phyloP scores from a whole-genome alignment of 202 grass and related monocot genomes.

The Schoenoplectus triqueter region DNA sequence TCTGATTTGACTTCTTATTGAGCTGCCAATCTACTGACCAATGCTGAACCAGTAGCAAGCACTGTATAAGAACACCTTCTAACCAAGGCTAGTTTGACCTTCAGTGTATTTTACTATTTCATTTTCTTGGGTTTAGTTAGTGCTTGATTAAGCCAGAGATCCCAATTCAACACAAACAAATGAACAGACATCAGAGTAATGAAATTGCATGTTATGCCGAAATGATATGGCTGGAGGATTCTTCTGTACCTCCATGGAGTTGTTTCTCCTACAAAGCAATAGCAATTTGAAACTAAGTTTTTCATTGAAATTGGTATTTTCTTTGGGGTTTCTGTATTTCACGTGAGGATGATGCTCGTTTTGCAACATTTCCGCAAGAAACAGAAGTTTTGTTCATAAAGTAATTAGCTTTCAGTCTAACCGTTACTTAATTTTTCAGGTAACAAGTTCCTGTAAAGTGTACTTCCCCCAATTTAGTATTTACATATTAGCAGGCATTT shows the following conservation, averaged over 20 bases:
- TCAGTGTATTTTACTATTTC: constrained; percentile 17
- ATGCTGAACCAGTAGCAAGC: neutral
- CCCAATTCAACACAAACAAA: neutral
- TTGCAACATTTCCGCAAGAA: neutral
- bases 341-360: neutral
- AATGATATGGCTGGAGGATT: neutral
- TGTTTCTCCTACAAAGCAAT: constrained; percentile 2
- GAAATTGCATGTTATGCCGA: neutral
- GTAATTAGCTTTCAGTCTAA: neutral
- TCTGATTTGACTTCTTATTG: neutral
- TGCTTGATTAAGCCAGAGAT: neutral
- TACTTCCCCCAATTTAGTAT: neutral
- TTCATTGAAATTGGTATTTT: neutral
- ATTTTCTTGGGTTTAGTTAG: neutral
- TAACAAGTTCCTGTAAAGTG: neutral
- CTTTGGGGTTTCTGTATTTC: no score
- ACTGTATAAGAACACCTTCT: neutral
- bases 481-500: neutral
- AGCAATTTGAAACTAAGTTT: neutral
- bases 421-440: neutral
- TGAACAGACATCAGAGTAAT: neutral
- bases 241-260: neutral
- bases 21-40: neutral
- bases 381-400: neutral
- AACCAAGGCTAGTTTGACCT: neutral